A percentile compares a stretch with the other conserved stretches of the same genome.
Evolutionary conservation across 176 grass and related monocot genomes (phyloP).

Genomic region (Pontederia crassipes): DNA sequence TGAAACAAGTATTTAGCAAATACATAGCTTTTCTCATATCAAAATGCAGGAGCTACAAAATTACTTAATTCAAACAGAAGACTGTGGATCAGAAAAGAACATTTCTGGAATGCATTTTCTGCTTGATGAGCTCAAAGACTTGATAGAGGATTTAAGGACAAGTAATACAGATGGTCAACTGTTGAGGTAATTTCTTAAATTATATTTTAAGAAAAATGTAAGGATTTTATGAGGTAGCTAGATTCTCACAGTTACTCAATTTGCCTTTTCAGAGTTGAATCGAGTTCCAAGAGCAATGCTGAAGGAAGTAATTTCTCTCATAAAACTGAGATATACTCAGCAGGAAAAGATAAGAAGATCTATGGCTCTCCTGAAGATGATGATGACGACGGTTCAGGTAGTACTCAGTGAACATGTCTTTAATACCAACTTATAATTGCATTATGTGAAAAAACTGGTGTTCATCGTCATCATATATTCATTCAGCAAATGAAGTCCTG

Average conservation of each 20-base stretch:
- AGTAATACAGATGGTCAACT: slow-evolving; percentile 39
- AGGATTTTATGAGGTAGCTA: slow-evolving; percentile 24
- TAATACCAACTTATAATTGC: no score
- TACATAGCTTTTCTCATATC: background rate
- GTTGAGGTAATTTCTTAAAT: slow-evolving; percentile 23
- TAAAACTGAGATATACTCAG: slow-evolving; percentile 7
- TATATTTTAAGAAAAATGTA: slow-evolving; percentile 8
- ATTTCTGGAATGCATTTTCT: slow-evolving; percentile 53
- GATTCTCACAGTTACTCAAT: slow-evolving; percentile 10
- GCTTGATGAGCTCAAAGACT: slow-evolving; percentile 69
- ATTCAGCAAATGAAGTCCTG: slow-evolving; percentile 23
- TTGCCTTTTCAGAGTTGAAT: slow-evolving; percentile 20
- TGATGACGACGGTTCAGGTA: no score
- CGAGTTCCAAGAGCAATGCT: slow-evolving; percentile 13
- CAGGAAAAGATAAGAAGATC: slow-evolving; percentile 17
- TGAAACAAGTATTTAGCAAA: background rate
- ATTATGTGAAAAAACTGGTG: no score
- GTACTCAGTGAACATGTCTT: no score
- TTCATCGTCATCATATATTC: background rate
- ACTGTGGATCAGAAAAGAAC: slow-evolving; percentile 37
- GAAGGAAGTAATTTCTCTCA: slow-evolving; percentile 1
- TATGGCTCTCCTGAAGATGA: slow-evolving; percentile 17
- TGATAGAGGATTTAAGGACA: slow-evolving; percentile 73
- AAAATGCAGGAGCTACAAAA: slow-evolving; percentile 55
- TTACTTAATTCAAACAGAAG: slow-evolving; percentile 71